A percentile compares a stretch with the other conserved stretches of the same genome.
These are phyloP conservation scores for Suhomyces taliae DNA, from an alignment of 1,139 yeast species.

Conservation along the genomic window DNA sequence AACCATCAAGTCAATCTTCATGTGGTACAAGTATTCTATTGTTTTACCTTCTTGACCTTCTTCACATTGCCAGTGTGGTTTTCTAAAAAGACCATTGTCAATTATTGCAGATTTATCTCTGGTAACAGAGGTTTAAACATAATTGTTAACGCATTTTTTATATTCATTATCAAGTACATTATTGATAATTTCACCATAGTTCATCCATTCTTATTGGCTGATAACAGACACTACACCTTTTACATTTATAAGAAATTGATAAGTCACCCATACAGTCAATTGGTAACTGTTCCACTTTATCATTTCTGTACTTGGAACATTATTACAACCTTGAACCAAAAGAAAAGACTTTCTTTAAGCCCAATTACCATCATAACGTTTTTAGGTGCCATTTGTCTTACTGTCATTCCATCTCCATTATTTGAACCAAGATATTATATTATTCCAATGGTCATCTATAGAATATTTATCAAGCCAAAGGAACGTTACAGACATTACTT, in stretches of 20 bases:
- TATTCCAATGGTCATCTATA: constrained; percentile 73
- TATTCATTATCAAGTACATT: constrained; percentile 42
- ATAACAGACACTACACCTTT: constrained; percentile 90
- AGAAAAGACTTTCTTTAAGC: constrained; percentile 19
- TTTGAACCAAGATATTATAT: constrained; percentile 94
- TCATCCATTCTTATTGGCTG: constrained; percentile 91
- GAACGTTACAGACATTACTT: constrained; percentile 31
- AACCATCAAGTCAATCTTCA: constrained; percentile 77
- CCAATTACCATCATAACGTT: constrained; percentile 46
- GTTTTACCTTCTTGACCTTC: constrained; percentile 57
- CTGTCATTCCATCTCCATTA: constrained; percentile 84
- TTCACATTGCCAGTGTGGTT: constrained; percentile 76
- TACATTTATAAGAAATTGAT: constrained; percentile 73
- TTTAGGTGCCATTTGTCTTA: constrained; percentile 52
- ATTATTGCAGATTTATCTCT: constrained; percentile 33
- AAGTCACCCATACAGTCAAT: constrained; percentile 38
- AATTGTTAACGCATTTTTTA: constrained; percentile 18
- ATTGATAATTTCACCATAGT: constrained; percentile 66
- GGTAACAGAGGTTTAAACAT: constrained; percentile 20
- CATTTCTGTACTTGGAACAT: constrained; percentile 64
- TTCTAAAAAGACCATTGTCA: constrained; percentile 35
- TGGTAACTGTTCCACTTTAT: constrained; percentile 62
- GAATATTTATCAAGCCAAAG: constrained; percentile 54
- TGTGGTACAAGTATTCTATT: constrained; percentile 79
- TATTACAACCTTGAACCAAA: constrained; percentile 24